Conservation (phyloP, 768 basidiomycete genomes). For the Lactarius hatsudake region DNA sequence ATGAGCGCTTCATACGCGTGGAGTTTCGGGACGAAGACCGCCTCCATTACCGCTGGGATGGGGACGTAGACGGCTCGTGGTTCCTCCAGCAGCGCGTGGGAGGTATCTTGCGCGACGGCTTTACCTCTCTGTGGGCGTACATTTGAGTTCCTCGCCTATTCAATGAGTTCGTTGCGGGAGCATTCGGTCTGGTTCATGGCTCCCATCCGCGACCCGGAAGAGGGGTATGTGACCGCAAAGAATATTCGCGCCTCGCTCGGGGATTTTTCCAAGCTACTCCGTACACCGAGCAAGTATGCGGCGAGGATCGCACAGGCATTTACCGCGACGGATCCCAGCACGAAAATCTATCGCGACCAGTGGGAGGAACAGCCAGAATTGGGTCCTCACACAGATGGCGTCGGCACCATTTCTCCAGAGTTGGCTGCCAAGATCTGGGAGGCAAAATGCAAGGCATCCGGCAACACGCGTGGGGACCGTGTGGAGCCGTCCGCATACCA, state of each 20-base stretch:
- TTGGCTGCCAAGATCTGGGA: slow-evolving; percentile 61
- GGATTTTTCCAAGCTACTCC: slow-evolving; percentile 51
- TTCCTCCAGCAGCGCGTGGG: slow-evolving; percentile 44
- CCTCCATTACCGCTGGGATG: slow-evolving; percentile 68
- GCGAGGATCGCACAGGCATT: slow-evolving; percentile 84
- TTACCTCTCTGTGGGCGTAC: slow-evolving; percentile 64
- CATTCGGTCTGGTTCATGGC: slow-evolving; percentile 83
- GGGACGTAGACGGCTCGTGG: slow-evolving; percentile 54
- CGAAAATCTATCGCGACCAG: slow-evolving; percentile 50
- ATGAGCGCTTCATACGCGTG: slow-evolving; percentile 75
- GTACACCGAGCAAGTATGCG: slow-evolving; percentile 73
- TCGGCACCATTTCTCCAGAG: slow-evolving; percentile 68
- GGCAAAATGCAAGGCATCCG: slow-evolving; percentile 43
- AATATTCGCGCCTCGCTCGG: slow-evolving; percentile 64
- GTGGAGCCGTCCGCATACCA: slow-evolving; percentile 49
- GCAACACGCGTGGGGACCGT: neutral
- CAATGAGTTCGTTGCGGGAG: slow-evolving; percentile 71
- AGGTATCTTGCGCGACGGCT: slow-evolving; percentile 55
- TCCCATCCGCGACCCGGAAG: slow-evolving; percentile 51
- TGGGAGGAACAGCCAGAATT: slow-evolving; percentile 68
- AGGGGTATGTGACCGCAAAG: slow-evolving; percentile 50
- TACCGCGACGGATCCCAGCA: slow-evolving; percentile 74
- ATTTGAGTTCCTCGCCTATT: slow-evolving; percentile 84
- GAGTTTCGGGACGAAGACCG: slow-evolving; percentile 84
- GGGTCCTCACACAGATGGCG: slow-evolving; percentile 69